Evolutionary conservation across 768 basidiomycete species (phyloP), one percentile per base, ranked within the genome.

Genomic region (Fistulinella prunicolor): DNA sequence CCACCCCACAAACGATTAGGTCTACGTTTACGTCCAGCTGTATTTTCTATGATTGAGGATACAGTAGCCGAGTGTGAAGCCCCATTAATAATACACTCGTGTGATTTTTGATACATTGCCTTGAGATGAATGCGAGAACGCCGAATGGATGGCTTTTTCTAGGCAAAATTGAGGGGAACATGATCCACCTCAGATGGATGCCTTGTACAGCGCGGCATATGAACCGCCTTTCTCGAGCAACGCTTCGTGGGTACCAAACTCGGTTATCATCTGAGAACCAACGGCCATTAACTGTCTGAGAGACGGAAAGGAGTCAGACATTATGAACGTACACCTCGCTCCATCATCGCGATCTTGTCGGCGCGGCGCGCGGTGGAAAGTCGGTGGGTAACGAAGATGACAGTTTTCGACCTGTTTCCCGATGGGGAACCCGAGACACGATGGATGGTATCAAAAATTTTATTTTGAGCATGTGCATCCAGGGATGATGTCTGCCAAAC

Each of bases 311-410:
- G 39, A 24, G 32, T 48, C 22, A 50, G 32, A 50, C 32, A 26
- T 43, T 12, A 49, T 38, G 36, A n/a, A 73, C 75, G 51, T 55
- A 77, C 76, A 47, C 88, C 88, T 58, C 78, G 76, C 57, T 89
- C 84, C 85, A 90, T 88, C 82, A 89, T 86, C 36, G 86, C 88
- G 54, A 90, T 80, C 68, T 89, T 89, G 70, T 92, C 87, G 53
- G 89, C 89, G 36, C 86, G 80, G 3, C 87, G 83, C 17, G 89
- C 88, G 38, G 85, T 86, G 21, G 85, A 82, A 49, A 92, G 77
- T 51, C 86, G 79, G 69, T 92, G 89, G 6, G 89, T 91, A 59
- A 91, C 87, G 68, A 86, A 90, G 29, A 92, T 78, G 54, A 89
- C 81, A 3, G 85, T 86, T 69, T 89, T 89, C 17, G 69, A 74